Base-by-base conservation (phyloP, 768 basidiomycete genomes). In the Trametes sanguinea region DNA sequence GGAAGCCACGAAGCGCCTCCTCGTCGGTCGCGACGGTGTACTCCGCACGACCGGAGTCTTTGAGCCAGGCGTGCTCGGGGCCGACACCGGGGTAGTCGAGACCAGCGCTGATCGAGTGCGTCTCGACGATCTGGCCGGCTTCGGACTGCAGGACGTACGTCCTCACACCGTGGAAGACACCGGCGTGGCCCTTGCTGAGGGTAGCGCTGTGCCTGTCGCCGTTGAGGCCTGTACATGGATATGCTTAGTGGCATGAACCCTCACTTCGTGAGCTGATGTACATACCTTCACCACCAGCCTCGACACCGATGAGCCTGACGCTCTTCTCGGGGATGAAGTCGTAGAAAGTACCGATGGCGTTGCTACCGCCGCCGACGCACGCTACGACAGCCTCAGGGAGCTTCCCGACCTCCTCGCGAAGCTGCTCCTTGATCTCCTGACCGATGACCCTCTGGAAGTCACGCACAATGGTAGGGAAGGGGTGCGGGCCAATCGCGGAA, bases 381-480 rank as follows among this genome's bases (percentile, higher is more conserved):
- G 97, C 97, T 5, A 98, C 90, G 46, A 99, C 85, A 4, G 85
- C 92, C 67, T 98, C 95, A 7, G 96, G 97, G 4, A 98, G 85
- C 75, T 95, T 97, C 22, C 92, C 90, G 47, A 80, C 81, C 46
- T 75, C 76, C 54, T 84, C 87, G 54, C 83, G 74, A 64, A 98
- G 73, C 75, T 98, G 97, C 16, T 77, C 76, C 76, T 94, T 98
- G 78, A 98, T 97, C 77, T 99, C 97, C 72, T 88, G 79, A 2
- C 96, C 90, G 67, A 99, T 99, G 40, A 98, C 85, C 66, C 88
- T 87, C 73, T 99, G 97, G 84, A 95, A 98, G 75, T 99, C 97
- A 50, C 97, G 89, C 45, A 99, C 97, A 61, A 99, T 93, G 22
- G 97, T 98, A 2, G 97, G 97, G 86, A 99, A 98, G 2, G 97